phyloP scores from a whole-genome alignment of 2,329 filamentous ascomycete genomes.

The Sporothrix euskadiensis region DNA sequence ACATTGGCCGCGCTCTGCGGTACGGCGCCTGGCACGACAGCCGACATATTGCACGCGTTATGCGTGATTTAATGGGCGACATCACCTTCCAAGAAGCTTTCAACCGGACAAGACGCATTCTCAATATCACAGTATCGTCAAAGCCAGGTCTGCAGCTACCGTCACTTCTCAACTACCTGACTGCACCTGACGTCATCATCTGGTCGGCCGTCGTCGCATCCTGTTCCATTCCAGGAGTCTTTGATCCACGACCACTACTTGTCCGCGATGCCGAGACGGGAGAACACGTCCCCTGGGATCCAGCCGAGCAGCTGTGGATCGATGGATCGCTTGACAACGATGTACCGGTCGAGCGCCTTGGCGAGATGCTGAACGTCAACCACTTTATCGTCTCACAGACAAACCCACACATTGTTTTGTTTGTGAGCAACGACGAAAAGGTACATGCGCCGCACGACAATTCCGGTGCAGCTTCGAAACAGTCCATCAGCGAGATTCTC shows the following conservation, averaged over 20 bases:
- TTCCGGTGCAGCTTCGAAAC: background rate
- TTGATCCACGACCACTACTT: constrained; percentile 73
- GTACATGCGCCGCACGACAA: background rate
- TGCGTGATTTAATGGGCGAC: constrained; percentile 78
- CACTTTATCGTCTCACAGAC: constrained; percentile 98
- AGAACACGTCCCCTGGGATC: constrained; percentile 78
- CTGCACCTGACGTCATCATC: constrained; percentile 89
- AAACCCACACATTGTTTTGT: constrained; percentile 89
- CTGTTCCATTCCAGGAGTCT: constrained; percentile 87
- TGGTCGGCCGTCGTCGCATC: constrained; percentile 97
- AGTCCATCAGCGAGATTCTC: constrained; percentile 51
- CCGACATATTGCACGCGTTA: constrained; percentile 74
- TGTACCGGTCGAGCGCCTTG: constrained; percentile 82
- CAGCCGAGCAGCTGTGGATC: constrained; percentile 81
- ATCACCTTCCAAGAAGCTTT: constrained; percentile 96
- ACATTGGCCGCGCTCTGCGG: constrained; percentile 73
- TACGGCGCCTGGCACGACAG: constrained; percentile 85
- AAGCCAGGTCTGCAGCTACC: constrained; percentile 86
- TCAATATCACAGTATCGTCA: constrained; percentile 92
- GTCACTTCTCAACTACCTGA: constrained; percentile 85
- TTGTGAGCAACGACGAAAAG: constrained; percentile 73
- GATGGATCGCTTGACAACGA: constrained; percentile 96
- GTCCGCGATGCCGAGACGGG: constrained; percentile 84
- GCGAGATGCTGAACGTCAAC: constrained; percentile 97
- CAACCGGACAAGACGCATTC: constrained; percentile 85